Conservation (phyloP, 129 eudicot genomes). For the Ambrosia trifida region DNA sequence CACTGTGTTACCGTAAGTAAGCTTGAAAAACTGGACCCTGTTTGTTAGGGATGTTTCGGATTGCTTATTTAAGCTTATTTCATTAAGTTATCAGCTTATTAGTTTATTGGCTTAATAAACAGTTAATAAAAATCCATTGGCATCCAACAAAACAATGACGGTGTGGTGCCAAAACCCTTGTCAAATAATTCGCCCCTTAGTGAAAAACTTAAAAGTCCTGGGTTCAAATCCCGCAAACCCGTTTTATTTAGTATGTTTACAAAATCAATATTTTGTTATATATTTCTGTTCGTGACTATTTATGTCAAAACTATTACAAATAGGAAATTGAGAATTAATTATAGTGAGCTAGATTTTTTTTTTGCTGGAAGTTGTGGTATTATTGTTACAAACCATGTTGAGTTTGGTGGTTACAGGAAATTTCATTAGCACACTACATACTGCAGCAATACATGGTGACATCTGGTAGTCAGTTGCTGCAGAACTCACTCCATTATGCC, state of each 20-base stretch:
- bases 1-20: constrained; percentile 59
- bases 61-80: neutral
- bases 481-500: constrained; percentile 64
- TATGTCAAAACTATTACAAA: too few species aligned
- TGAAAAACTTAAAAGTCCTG: too few species aligned
- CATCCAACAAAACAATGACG: too few species aligned
- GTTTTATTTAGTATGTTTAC: too few species aligned
- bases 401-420: constrained; percentile 58
- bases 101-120: neutral
- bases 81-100: neutral
- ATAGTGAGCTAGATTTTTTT: constrained; percentile 3
- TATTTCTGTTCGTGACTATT: too few species aligned
- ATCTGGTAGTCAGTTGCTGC: constrained; percentile 77
- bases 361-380: constrained; percentile 31
- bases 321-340: neutral
- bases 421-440: constrained; percentile 93
- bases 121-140: too few species aligned
- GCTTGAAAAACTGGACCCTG: too few species aligned
- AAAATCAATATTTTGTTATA: too few species aligned
- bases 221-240: too few species aligned
- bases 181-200: too few species aligned
- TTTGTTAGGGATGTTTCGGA: neutral
- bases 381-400: neutral
- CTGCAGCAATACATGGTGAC: constrained; percentile 90
- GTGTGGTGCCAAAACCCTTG: too few species aligned